Percentiles rank a stretch among this genome's conserved stretches.
phyloP scores from a whole-genome alignment of 2,329 filamentous ascomycete genomes.

The Neodidymelliopsis sp. region DNA sequence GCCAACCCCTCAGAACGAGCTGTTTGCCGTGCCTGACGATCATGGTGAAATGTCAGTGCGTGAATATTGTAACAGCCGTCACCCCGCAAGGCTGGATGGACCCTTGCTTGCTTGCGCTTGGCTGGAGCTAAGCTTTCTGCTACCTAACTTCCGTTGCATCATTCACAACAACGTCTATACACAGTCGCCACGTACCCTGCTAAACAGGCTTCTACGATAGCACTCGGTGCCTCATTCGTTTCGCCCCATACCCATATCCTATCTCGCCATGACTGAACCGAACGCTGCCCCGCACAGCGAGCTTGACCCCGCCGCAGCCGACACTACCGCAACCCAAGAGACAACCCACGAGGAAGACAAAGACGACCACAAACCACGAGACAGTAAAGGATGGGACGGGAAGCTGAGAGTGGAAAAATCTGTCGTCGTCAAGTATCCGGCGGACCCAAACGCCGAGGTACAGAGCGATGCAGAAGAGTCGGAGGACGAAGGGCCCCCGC shows the following conservation, averaged over 20 bases:
- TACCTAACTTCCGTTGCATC: conserved; percentile 24
- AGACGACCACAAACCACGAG: conserved; percentile 42
- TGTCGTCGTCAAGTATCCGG: conserved; percentile 29
- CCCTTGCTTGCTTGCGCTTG: conserved; percentile 27
- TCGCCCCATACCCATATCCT: background rate
- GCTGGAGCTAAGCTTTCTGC: conserved; percentile 25
- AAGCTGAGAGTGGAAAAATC: conserved; percentile 78
- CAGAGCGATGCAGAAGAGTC: conserved; percentile 87
- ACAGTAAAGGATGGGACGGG: conserved; percentile 76
- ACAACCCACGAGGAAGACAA: conserved; percentile 28
- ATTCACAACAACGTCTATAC: conserved; percentile 3
- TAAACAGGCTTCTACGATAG: background rate
- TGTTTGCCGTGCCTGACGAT: conserved; percentile 21
- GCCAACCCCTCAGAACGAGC: no score
- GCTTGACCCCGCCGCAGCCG: conserved; percentile 35
- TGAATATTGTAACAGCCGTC: conserved; percentile 28
- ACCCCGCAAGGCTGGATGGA: conserved; percentile 16
- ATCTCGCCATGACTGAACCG: conserved; percentile 32
- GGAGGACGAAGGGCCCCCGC: conserved; percentile 62
- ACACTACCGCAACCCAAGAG: conserved; percentile 24
- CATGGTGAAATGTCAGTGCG: conserved; percentile 19
- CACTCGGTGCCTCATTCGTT: background rate
- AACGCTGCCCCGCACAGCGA: conserved; percentile 38
- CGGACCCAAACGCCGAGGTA: conserved; percentile 65
- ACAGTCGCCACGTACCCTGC: background rate